Evolutionary conservation across 1,284 basidiomycete genomes (phyloP).

Genomic region (Apiotrichum gracile): DNA sequence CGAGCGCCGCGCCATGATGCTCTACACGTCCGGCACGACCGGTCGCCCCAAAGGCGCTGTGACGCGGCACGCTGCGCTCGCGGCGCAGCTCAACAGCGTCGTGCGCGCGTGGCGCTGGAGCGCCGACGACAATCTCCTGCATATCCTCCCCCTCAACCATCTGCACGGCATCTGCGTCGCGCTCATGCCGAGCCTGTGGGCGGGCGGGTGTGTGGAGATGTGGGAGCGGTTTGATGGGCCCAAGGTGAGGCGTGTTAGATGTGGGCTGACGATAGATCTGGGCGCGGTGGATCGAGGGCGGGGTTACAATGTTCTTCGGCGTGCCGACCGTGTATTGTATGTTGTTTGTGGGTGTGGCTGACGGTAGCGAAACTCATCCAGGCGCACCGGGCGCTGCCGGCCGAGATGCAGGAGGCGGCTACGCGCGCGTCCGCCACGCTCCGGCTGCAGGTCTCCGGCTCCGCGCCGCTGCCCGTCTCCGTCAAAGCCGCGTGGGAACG

Average conservation of each 20-base stretch:
- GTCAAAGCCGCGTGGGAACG: constrained; percentile 36
- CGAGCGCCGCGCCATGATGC: constrained; percentile 37
- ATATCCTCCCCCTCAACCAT: constrained; percentile 39
- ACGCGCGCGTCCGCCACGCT: constrained; percentile 30
- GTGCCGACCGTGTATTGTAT: constrained; percentile 34
- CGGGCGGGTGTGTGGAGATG: constrained; percentile 40
- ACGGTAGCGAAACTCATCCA: constrained; percentile 24
- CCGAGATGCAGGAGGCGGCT: constrained; percentile 21
- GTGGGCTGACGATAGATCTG: constrained; percentile 18
- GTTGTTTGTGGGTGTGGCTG: neutral
- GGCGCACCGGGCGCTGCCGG: constrained; percentile 17
- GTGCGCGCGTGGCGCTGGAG: constrained; percentile 36
- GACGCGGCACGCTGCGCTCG: constrained; percentile 36
- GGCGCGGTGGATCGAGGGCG: constrained; percentile 31
- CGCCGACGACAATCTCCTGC: constrained; percentile 24
- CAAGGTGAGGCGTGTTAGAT: constrained; percentile 17
- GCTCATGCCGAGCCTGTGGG: constrained; percentile 37
- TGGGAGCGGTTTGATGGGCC: constrained; percentile 37
- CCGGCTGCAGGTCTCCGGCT: constrained; percentile 40
- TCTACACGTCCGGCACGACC: constrained; percentile 42
- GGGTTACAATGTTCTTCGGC: constrained; percentile 34
- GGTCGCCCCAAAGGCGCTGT: constrained; percentile 42
- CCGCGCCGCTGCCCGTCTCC: constrained; percentile 37
- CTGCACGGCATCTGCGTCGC: constrained; percentile 43
- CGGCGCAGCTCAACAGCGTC: constrained; percentile 32